Percentiles rank a stretch among this genome's conserved stretches.
Conservation (phyloP, 75 land plant species). For the Gnetum montanum region DNA sequence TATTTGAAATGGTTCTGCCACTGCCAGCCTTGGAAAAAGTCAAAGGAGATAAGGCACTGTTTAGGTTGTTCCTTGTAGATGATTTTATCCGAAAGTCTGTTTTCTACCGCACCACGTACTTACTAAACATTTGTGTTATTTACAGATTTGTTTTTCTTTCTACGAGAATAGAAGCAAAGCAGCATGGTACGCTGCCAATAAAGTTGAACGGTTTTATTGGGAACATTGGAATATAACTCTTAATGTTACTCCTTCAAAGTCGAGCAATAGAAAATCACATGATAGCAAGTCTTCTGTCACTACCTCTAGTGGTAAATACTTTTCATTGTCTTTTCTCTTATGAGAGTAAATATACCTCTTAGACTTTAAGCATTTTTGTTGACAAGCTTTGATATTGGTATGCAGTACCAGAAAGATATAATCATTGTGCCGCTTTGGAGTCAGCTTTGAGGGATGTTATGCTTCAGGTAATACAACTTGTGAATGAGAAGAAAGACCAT, state of each 20-base stretch:
- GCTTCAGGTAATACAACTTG: conserved; percentile 73
- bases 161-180: conserved; percentile 82
- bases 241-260: conserved; percentile 37
- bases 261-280: conserved; percentile 40
- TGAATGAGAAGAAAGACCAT: conserved; percentile 95
- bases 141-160: conserved; percentile 87
- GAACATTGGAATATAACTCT: conserved; percentile 83
- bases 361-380: too few relatives aligned
- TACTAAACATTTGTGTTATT: too few relatives aligned
- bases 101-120: too few relatives aligned
- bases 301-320: conserved; percentile 3
- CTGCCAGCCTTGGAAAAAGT: too few relatives aligned
- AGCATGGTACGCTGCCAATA: conserved; percentile 73
- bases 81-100: too few relatives aligned
- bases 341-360: not conserved
- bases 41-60: too few relatives aligned
- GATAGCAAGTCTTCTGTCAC: conserved; percentile 24
- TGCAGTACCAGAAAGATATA: conserved; percentile 54
- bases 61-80: too few relatives aligned
- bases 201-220: conserved; percentile 79
- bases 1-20: too few relatives aligned
- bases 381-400: too few relatives aligned
- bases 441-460: conserved; percentile 68
- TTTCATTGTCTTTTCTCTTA: not conserved
- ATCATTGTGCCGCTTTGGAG: conserved; percentile 59